Evolutionary conservation across 2,329 filamentous ascomycete genomes (phyloP).

Genomic region (Berkeleyomyces basicola): DNA sequence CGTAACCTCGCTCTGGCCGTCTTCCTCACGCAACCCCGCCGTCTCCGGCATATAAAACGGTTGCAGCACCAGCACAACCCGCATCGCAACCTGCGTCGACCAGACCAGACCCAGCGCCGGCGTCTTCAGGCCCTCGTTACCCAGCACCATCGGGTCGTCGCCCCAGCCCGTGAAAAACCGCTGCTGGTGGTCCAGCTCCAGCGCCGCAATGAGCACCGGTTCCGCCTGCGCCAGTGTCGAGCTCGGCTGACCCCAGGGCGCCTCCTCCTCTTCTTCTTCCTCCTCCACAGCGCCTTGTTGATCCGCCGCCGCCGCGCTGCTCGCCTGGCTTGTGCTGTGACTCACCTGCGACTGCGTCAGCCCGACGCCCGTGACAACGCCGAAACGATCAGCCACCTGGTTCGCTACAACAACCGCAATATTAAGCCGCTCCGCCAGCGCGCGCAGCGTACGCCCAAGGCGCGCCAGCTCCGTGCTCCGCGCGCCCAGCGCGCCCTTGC

Average conservation of each 20-base stretch:
- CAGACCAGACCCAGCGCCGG: slow-evolving; percentile 78
- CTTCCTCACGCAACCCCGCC: slow-evolving; percentile 26
- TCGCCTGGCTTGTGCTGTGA: slow-evolving; percentile 14
- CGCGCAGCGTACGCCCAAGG: slow-evolving; percentile 57
- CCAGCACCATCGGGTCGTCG: slow-evolving; percentile 37
- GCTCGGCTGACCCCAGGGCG: slow-evolving; percentile 17
- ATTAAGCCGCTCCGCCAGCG: slow-evolving; percentile 55
- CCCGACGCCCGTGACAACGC: slow-evolving; percentile 16
- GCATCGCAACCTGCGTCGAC: slow-evolving; percentile 73
- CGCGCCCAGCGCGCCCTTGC: slow-evolving; percentile 47
- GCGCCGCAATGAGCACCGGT: slow-evolving; percentile 31
- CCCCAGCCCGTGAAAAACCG: slow-evolving; percentile 95
- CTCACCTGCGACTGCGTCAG: slow-evolving; percentile 5
- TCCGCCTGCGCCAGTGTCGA: slow-evolving; percentile 17
- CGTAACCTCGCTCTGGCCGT: slow-evolving; percentile 18
- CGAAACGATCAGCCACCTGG: slow-evolving; percentile 82
- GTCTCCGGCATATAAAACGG: slow-evolving; percentile 31
- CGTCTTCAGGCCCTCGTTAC: slow-evolving; percentile 44
- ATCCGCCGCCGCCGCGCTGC: slow-evolving; percentile 18
- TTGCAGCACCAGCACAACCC: slow-evolving; percentile 64
- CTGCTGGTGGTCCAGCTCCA: slow-evolving; percentile 77
- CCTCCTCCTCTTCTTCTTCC: slow-evolving; percentile 27
- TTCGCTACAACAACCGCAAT: slow-evolving; percentile 86
- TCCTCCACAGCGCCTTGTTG: neutral
- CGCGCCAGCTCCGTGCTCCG: slow-evolving; percentile 62